Evolutionary conservation across 2,329 filamentous ascomycete species (phyloP).

Genomic region (Periconia macrospinosa): DNA sequence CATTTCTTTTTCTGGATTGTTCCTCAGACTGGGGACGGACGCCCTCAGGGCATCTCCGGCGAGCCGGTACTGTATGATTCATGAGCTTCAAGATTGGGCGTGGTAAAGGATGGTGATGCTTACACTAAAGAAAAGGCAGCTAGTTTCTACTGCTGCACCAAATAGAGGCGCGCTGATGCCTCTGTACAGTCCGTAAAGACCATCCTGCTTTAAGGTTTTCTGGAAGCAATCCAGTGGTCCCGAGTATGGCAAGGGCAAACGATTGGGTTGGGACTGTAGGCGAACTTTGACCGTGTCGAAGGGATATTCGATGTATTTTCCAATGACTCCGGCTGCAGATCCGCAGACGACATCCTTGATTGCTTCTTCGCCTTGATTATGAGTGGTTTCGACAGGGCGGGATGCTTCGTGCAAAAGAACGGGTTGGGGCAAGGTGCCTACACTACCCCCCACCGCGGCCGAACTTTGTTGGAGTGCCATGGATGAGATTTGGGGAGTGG

Average conservation of each 20-base stretch:
- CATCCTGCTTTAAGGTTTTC: conserved; percentile 78
- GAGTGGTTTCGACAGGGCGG: conserved; percentile 6
- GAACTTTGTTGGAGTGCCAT: conserved; percentile 38
- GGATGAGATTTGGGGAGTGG: conserved; percentile 6
- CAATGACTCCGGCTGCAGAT: conserved; percentile 85
- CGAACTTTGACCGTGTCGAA: conserved; percentile 99
- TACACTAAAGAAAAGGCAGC: conserved; percentile 85
- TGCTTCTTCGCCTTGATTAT: conserved; percentile 63
- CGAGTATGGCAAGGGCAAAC: conserved; percentile 76
- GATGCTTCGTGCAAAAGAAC: conserved; percentile 21
- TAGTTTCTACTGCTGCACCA: conserved; percentile 89
- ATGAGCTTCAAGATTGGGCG: conserved; percentile 19
- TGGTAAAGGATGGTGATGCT: conserved; percentile 13
- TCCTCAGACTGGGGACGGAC: conserved; percentile 53
- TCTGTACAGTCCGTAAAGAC: conserved; percentile 81
- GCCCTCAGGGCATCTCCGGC: conserved; percentile 61
- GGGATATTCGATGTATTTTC: conserved; percentile 97
- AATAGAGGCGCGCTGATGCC: conserved; percentile 90
- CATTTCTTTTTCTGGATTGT: conserved; percentile 56
- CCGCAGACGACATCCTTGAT: conserved; percentile 87
- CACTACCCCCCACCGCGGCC: conserved; percentile 35
- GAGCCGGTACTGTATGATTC: conserved; percentile 46
- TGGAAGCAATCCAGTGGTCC: conserved; percentile 93
- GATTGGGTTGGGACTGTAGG: conserved; percentile 90
- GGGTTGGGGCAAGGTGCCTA: conserved; percentile 21